phyloP scores from a whole-genome alignment of 1,284 basidiomycete genomes.

The Caloboletus firmus region DNA sequence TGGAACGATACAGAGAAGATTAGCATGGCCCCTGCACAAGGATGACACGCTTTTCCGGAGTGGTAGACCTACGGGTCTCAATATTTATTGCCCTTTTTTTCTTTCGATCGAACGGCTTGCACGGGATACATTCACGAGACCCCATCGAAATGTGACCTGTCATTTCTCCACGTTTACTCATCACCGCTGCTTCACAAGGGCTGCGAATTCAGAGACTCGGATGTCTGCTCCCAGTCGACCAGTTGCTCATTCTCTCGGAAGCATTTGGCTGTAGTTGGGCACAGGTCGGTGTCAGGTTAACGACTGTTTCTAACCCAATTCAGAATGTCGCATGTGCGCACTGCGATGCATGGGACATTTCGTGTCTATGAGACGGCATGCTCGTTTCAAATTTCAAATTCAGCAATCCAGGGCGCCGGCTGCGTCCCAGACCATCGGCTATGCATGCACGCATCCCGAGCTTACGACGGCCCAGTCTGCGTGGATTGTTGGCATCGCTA shows the following conservation, averaged over 20 bases:
- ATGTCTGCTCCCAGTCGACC: too few species aligned
- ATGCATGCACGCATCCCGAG: neutral
- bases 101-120: neutral
- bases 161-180: neutral
- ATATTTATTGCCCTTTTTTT: slow-evolving; percentile 30
- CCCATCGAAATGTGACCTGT: neutral
- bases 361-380: neutral
- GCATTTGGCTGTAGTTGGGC: neutral
- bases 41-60: slow-evolving; percentile 37
- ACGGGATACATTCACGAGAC: neutral
- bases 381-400: neutral
- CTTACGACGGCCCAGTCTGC: neutral
- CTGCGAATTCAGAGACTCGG: too few species aligned
- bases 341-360: neutral
- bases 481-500: neutral
- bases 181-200: too few species aligned
- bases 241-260: neutral
- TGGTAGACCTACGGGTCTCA: slow-evolving; percentile 37
- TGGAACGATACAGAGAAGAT: slow-evolving; percentile 38
- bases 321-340: neutral
- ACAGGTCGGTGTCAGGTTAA: neutral
- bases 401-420: neutral
- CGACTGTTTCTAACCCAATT: neutral
- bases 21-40: slow-evolving; percentile 36
- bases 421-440: neutral